Base-by-base conservation (phyloP, 2,329 filamentous ascomycete species). In the Trichoderma breve region DNA sequence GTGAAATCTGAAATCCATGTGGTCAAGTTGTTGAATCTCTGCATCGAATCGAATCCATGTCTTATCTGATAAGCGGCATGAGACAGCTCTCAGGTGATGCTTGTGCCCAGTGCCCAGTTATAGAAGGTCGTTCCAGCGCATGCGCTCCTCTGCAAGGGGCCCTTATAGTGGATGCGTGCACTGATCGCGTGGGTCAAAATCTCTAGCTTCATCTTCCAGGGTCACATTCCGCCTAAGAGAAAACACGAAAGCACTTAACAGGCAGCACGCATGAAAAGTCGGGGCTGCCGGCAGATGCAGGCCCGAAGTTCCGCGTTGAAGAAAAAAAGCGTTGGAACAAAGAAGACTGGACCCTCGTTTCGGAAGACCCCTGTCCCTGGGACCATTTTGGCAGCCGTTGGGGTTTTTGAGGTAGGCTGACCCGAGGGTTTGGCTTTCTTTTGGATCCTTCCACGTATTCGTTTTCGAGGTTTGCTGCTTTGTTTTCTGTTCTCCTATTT, bases 361-460 rank as follows among this genome's bases (percentile, higher is more conserved):
- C 65, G 34, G 55, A 55, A 60, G 55, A 60, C 36, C 65, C 65
- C 53, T 60, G 65, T 60, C 39, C 39, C 28, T 55, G 65, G 6
- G n/a, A 15, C 39, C 39, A 43, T 43, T 64, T 64, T 15, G 21
- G 24, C 28, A 30, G 57, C 57, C 24, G 51, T 43, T 68, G 53
- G 34, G 36, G 36, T 7, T 39, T 39, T 39, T 39, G 7, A 18
- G 36, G 26, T 39, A 34, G 53, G 51, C 26, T 47, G 36, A 47
- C 53, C n/a, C 12, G 21, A 60, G 26, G 8, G 5, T 34, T 21
- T 34, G 36, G n/a, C 12, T 43, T 47, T 47, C 28, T n/a, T 36
- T 36, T 26, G 64, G 34, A 47, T 60, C 55, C 65, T 60, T 69
- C 55, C 65, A 69, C 65, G 65, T 69, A 69, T 69, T 51, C 65